Evolutionary conservation across 2,329 filamentous ascomycete species (phyloP), one percentile per base, ranked within the genome.

Genomic region (Pseudogymnoascus sp.): DNA sequence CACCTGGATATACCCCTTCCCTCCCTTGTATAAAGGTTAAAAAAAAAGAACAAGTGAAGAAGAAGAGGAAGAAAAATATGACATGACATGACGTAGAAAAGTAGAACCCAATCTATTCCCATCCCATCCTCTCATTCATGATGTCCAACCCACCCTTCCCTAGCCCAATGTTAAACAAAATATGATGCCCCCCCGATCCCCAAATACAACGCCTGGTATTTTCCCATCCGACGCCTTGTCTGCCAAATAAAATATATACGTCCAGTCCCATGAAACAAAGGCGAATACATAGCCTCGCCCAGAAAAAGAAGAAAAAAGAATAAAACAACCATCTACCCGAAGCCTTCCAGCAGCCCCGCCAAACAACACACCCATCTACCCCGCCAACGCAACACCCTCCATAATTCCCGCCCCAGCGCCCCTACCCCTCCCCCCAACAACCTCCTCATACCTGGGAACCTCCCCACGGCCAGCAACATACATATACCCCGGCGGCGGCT

Each of bases 401-500:
- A 38, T 38, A 38, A 38, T 38, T 4, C 37, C 37, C 37, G 37
- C 37, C 4, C 37, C 37, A 14, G 37, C 37, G 6, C 37, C 37
- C 37, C 35, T 6, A 6, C 37, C 37, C 37, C 37, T 16, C 14
- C 37, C 37, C 2, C 37, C 37, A 16, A 38, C 37, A 38, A 38
- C 37, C 56, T 38, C 56, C 24, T 61, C 31, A 11, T 37, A 61
- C 37, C 37, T 38, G 5, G 37, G 37, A 14, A 38, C 37, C 14
- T 38, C 37, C 14, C 37, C 37, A 7, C 37, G 37, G 37, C 37
- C 37, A n/a, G 37, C 37, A 38, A 38, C 37, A 38, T 38, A 38
- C 37, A 38, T 38, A 75, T 93, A 93, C 5, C 80, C 82, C 0
- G 93, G 93, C 59, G 93, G 93, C 70, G 88, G 91, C 1, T 86